Evolutionary conservation across 2,329 filamentous ascomycete genomes (phyloP).

Genomic region (Fusarium sarcochroum): DNA sequence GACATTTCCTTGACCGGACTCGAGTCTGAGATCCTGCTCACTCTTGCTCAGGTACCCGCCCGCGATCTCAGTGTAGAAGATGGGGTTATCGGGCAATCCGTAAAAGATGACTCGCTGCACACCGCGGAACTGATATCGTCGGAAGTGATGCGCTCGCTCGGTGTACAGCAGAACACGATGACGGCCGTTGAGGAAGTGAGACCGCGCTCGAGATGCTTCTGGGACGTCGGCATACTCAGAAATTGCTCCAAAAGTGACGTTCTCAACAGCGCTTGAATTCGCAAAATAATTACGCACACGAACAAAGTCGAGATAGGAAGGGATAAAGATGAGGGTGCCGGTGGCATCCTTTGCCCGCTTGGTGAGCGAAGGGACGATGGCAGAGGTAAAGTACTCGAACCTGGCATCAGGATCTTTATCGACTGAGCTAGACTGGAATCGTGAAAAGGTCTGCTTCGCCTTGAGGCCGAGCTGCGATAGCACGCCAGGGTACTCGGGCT

Average conservation of each 20-base stretch:
- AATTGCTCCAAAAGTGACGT: constrained; percentile 78
- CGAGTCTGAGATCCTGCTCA: constrained; percentile 68
- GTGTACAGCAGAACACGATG: constrained; percentile 91
- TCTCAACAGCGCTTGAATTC: constrained; percentile 70
- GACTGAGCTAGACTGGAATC: constrained; percentile 80
- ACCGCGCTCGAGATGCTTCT: constrained; percentile 86
- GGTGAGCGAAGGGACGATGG: constrained; percentile 81
- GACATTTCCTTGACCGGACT: constrained; percentile 71
- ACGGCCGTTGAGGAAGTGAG: constrained; percentile 87
- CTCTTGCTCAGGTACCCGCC: constrained; percentile 75
- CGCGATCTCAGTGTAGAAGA: constrained; percentile 83
- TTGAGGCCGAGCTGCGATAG: constrained; percentile 81
- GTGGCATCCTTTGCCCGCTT: constrained; percentile 73
- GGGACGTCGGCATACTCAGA: constrained; percentile 88
- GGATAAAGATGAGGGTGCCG: constrained; percentile 90
- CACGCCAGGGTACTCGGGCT: constrained; percentile 76
- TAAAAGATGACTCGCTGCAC: constrained; percentile 91
- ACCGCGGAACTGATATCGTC: constrained; percentile 85
- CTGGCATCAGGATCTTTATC: constrained; percentile 85
- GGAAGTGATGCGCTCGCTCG: constrained; percentile 96
- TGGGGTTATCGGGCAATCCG: constrained; percentile 87
- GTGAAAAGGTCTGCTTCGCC: constrained; percentile 89
- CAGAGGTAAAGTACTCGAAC: constrained; percentile 91
- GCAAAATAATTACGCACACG: constrained; percentile 93
- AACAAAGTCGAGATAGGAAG: constrained; percentile 95